Evolutionary conservation across 495 filamentous ascomycete species (phyloP).

Genomic region (Hypoxylon intermedium): DNA sequence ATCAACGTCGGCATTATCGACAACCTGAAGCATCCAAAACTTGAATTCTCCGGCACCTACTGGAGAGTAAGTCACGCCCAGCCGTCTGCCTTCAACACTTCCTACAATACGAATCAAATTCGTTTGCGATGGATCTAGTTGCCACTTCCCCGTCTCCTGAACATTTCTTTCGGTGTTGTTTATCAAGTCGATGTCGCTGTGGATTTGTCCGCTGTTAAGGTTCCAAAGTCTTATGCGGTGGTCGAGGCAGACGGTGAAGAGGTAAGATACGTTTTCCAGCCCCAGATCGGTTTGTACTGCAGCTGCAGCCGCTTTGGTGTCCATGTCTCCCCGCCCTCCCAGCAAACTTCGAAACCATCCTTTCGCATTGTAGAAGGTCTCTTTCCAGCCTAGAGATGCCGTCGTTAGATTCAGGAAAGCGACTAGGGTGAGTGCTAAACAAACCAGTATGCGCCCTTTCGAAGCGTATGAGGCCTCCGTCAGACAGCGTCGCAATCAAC

Average conservation of each 20-base stretch:
- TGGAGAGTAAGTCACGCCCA: slow-evolving; percentile 85
- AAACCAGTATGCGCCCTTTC: slow-evolving; percentile 73
- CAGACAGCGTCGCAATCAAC: slow-evolving; percentile 79
- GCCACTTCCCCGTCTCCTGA: slow-evolving; percentile 68
- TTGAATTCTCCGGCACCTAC: slow-evolving; percentile 90
- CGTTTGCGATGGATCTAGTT: slow-evolving; percentile 76
- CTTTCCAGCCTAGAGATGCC: slow-evolving; percentile 64
- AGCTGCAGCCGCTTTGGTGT: slow-evolving; percentile 38
- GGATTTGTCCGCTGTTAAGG: slow-evolving; percentile 71
- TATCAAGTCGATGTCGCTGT: slow-evolving; percentile 46
- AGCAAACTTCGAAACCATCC: slow-evolving; percentile 81
- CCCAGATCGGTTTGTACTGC: slow-evolving; percentile 61
- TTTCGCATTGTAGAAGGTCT: slow-evolving; percentile 78
- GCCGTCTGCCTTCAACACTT: slow-evolving; percentile 68
- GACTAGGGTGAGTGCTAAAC: slow-evolving; percentile 15
- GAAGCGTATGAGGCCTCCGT: slow-evolving; percentile 80
- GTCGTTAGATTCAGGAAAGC: slow-evolving; percentile 5
- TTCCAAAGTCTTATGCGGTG: slow-evolving; percentile 90
- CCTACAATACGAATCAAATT: slow-evolving; percentile 77
- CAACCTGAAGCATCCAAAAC: slow-evolving; percentile 84
- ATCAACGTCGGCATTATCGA: slow-evolving; percentile 66
- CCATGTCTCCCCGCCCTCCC: slow-evolving; percentile 55
- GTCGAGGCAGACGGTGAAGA: slow-evolving; percentile 86
- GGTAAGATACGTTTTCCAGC: slow-evolving; percentile 56
- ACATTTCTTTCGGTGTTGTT: slow-evolving; percentile 49